A percentile compares a stretch with the other conserved stretches of the same genome.
phyloP scores from a whole-genome alignment of 345 rosid genomes.

The Salix viminalis region DNA sequence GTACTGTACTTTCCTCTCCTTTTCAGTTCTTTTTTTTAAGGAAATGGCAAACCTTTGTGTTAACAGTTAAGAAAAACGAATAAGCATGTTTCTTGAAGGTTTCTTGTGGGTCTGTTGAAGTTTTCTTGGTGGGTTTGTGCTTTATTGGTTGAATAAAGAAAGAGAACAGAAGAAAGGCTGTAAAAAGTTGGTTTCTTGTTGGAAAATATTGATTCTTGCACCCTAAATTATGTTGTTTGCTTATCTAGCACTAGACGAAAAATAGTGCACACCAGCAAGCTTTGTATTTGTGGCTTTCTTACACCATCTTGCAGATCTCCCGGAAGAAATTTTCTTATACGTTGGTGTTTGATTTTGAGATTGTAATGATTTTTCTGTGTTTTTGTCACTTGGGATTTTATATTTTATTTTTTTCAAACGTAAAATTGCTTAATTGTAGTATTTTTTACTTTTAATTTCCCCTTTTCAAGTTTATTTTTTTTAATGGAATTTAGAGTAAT shows the following conservation, averaged over 20 bases:
- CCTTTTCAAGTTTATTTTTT: not conserved
- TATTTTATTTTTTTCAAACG: not conserved
- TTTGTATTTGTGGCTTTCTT: not conserved
- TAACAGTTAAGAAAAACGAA: not conserved
- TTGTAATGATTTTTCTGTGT: not conserved
- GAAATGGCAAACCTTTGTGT: not conserved
- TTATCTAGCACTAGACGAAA: not conserved
- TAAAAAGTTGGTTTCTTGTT: not conserved
- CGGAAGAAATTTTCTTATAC: not conserved
- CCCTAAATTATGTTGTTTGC: not conserved
- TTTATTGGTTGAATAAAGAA: not conserved
- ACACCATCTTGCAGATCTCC: not conserved
- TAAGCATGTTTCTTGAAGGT: not conserved
- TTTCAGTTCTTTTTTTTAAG: not conserved
- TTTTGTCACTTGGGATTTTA: not conserved
- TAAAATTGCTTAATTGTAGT: not conserved
- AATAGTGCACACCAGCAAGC: not conserved
- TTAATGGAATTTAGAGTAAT: not conserved
- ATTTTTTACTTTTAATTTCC: not conserved
- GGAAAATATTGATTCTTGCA: not conserved
- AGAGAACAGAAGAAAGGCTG: not conserved
- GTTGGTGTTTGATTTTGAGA: not conserved
- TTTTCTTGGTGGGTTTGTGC: not conserved
- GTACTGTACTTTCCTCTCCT: conserved; percentile 6
- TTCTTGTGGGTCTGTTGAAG: not conserved